Evolutionary conservation across 192 early-diverging fungal genomes (phyloP).

Genomic region (Allomyces javanicus): DNA sequence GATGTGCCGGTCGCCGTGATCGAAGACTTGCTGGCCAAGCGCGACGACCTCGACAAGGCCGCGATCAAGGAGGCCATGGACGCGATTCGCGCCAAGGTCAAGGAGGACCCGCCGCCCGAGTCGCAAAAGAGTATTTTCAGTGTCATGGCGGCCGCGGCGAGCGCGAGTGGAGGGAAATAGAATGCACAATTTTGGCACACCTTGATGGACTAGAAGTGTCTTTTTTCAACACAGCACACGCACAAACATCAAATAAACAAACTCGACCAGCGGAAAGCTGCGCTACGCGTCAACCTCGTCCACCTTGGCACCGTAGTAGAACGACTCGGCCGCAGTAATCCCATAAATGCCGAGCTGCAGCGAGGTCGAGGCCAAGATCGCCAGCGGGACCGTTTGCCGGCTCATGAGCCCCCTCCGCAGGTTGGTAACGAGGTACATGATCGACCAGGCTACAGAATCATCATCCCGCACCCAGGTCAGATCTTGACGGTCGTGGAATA

Average conservation of each 20-base stretch:
- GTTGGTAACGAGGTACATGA: background rate
- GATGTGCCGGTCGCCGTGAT: constrained; percentile 79
- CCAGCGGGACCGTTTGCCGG: background rate
- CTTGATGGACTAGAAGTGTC: too few relatives aligned
- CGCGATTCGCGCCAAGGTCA: constrained; percentile 44
- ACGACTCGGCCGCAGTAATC: background rate
- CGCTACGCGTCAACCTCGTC: too few relatives aligned
- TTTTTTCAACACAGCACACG: too few relatives aligned
- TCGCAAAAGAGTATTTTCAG: background rate
- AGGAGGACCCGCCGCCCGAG: constrained; percentile 14
- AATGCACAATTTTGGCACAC: too few relatives aligned
- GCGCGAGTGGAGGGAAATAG: too few relatives aligned
- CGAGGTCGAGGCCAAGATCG: background rate
- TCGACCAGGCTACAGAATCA: background rate
- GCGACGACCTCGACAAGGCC: constrained; percentile 80
- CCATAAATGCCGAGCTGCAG: background rate
- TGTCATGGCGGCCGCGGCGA: background rate
- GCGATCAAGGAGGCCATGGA: constrained; percentile 76
- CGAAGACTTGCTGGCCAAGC: constrained; percentile 67
- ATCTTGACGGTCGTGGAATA: background rate
- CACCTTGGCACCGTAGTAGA: background rate
- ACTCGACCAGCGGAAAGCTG: too few relatives aligned
- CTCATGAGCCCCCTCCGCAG: background rate
- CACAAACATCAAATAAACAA: too few relatives aligned
- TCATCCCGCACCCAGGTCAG: background rate